Conservation (phyloP, 2,329 filamentous ascomycete genomes). For the Nigrospora oryzae region DNA sequence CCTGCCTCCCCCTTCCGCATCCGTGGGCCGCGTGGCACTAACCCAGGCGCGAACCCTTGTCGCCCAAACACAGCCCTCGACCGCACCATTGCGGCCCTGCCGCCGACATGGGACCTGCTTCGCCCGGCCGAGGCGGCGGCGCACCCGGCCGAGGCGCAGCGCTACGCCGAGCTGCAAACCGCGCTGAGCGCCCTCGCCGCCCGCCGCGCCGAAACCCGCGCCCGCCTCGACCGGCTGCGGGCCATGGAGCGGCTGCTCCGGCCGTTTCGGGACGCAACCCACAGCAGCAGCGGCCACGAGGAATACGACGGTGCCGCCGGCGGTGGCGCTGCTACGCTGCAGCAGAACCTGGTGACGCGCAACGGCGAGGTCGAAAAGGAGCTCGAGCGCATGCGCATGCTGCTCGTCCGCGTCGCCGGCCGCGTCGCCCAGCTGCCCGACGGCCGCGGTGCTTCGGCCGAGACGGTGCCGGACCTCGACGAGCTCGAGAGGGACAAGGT, state of each 20-base stretch:
- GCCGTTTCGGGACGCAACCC: conserved; percentile 28
- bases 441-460: conserved; percentile 10
- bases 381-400: conserved; percentile 55
- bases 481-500: conserved; percentile 32
- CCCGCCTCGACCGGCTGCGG: conserved; percentile 36
- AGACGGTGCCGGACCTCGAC: conserved; percentile 25
- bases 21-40: too few species aligned
- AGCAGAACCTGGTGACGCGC: conserved; percentile 59
- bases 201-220: conserved; percentile 27
- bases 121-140: conserved; percentile 22
- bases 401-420: conserved; percentile 51
- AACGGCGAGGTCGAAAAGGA: conserved; percentile 59
- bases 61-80: conserved; percentile 32
- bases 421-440: conserved; percentile 33
- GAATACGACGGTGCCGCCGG: conserved; percentile 18
- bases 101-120: conserved; percentile 33
- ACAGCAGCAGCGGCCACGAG: background rate
- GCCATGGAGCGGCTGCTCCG: conserved; percentile 41
- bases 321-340: conserved; percentile 31
- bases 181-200: conserved; percentile 41
- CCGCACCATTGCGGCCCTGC: conserved; percentile 35
- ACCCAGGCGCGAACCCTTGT: too few species aligned
- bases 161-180: conserved; percentile 41
- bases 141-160: conserved; percentile 36
- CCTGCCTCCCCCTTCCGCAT: too few species aligned